Evolutionary conservation across 1,284 basidiomycete species (phyloP), one percentile per base, ranked within the genome.

Genomic region (Quambalaria eucalypti): DNA sequence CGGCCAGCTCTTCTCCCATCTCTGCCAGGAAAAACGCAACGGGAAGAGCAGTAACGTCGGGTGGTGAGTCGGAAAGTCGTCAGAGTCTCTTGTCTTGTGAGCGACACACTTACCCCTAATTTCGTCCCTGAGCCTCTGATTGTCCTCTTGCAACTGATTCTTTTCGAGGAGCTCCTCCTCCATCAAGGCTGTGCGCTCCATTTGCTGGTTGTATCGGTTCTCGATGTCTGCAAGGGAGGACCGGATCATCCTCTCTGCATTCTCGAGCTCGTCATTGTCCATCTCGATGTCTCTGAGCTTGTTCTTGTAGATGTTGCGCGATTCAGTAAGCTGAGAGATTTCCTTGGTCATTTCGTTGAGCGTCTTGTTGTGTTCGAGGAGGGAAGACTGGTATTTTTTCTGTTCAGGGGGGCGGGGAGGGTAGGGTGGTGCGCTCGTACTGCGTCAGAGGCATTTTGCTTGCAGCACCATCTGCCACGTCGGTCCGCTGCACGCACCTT

Each of bases 161-260:
- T 92, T 93, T 76, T 87, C 87, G 42, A 96, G 79, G n/a, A 98
- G 80, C 74, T 99, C 95, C 66, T 97, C 90, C 76, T 99, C 95
- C 30, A 98, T 81, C 44, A 98, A 78, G 48, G 95, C 96, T 77
- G 96, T 97, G 78, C 96, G 89, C 77, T 99, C 95, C 50, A 98
- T 81, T 1, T 87, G 87, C 57, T 85, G 83, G 62, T 90, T 85
- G 78, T 97, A 96, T 74, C 87, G 90, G 61, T 82, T 81, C 78
- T 98, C 93, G 71, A 90, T 81, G 76, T 98, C 95, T 1, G 87
- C 85, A 56, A 97, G 79, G 64, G 88, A 92, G 30, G 90, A 92
- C 2, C 87, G 85, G 28, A 93, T 88, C 51, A 90, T 90, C 23
- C 80, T 58, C 52, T 74, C 72, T 1, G 72, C 71, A 60, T 72